Percentiles rank a stretch among this genome's conserved stretches.
These are phyloP conservation scores for Fusarium nygamai DNA, from an alignment of 2,329 filamentous ascomycete species.

Conservation along the genomic window DNA sequence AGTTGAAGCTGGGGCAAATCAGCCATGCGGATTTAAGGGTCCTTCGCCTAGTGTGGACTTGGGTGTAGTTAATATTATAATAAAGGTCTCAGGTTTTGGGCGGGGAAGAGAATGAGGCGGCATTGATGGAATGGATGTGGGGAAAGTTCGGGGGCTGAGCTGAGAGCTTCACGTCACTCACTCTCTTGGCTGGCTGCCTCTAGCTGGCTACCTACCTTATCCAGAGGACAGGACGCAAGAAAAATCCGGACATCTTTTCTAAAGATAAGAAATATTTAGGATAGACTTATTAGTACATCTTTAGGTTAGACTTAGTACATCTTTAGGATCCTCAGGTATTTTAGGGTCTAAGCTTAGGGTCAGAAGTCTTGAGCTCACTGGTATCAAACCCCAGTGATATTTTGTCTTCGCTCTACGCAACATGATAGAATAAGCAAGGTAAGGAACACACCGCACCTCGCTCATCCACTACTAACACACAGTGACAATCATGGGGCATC, in stretches of 20 bases:
- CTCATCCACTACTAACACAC: background rate
- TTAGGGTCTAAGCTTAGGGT: background rate
- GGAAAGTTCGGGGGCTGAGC: constrained; percentile 19
- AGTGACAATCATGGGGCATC: background rate
- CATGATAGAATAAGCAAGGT: background rate
- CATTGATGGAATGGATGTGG: constrained; percentile 28
- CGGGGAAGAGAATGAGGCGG: constrained; percentile 35
- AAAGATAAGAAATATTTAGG: background rate
- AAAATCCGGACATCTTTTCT: background rate
- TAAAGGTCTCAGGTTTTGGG: constrained; percentile 24
- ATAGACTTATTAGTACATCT: background rate
- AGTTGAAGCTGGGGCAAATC: background rate
- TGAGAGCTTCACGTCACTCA: constrained; percentile 12
- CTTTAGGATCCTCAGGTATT: background rate
- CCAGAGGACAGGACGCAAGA: background rate
- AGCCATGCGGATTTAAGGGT: background rate
- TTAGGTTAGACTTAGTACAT: background rate
- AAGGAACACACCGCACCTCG: background rate
- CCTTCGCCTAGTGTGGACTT: background rate
- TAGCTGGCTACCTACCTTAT: background rate
- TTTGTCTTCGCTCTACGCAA: background rate
- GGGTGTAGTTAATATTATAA: background rate
- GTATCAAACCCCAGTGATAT: background rate
- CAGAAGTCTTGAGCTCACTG: background rate
- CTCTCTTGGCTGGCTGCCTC: constrained; percentile 25